phyloP scores from a whole-genome alignment of 192 early-diverging fungal genomes.

The Spizellomyces sp. region DNA sequence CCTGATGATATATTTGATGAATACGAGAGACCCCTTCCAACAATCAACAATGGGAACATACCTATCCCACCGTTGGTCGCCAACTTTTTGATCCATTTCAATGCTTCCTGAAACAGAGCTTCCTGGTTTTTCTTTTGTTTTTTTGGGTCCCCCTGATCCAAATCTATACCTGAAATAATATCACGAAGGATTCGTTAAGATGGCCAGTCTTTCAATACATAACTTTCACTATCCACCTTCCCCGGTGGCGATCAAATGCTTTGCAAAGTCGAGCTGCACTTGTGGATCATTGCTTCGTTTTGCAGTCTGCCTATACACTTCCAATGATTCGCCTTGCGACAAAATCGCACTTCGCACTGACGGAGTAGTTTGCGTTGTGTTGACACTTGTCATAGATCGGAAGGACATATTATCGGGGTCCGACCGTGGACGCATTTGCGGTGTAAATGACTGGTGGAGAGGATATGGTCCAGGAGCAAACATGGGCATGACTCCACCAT shows the following conservation, averaged over 20 bases:
- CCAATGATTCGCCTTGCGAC: conserved; percentile 30
- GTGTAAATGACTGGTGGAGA: neutral
- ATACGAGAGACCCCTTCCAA: neutral
- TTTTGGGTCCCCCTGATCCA: conserved; percentile 55
- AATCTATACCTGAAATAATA: conserved; percentile 10
- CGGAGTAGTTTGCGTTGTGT: conserved; percentile 5
- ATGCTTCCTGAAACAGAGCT: conserved; percentile 72
- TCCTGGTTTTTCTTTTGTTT: conserved; percentile 72
- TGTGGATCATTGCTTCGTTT: conserved; percentile 63
- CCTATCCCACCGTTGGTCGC: conserved; percentile 47
- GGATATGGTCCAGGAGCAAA: neutral
- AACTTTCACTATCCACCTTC: conserved; percentile 48
- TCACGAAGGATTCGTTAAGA: conserved; percentile 11
- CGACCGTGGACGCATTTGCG: neutral
- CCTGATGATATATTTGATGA: conserved; percentile 34
- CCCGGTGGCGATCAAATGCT: conserved; percentile 80
- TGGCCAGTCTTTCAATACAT: neutral
- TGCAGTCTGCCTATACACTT: conserved; percentile 44
- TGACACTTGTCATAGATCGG: conserved; percentile 13
- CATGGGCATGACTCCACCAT: neutral
- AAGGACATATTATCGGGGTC: conserved; percentile 12
- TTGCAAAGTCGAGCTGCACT: conserved; percentile 83
- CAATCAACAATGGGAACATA: neutral
- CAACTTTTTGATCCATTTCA: conserved; percentile 86
- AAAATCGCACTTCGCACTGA: conserved; percentile 12